These are phyloP conservation scores for Ambrosiella cleistominuta DNA, from an alignment of 2,329 filamentous ascomycete genomes.

Conservation along the genomic window DNA sequence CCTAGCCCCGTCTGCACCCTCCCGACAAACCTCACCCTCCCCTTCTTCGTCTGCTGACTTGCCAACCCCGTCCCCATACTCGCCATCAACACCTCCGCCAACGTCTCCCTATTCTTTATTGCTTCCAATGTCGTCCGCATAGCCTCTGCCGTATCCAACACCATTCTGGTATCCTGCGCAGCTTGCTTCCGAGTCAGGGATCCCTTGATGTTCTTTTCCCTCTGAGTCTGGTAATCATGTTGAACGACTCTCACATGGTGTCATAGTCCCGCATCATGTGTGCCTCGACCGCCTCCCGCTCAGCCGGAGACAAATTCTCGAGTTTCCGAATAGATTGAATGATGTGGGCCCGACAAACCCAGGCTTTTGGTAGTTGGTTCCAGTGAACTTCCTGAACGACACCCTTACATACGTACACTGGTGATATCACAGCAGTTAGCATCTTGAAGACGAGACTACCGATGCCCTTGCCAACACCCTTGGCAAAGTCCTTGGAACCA, in stretches of 20 bases:
- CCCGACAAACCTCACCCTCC: background rate
- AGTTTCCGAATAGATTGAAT: constrained; percentile 36
- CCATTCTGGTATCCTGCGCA: constrained; percentile 20
- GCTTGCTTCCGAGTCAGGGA: constrained; percentile 20
- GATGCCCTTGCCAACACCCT: constrained; percentile 45
- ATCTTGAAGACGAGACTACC: constrained; percentile 48
- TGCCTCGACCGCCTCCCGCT: constrained; percentile 18
- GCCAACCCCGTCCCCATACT: constrained; percentile 28
- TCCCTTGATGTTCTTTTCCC: constrained; percentile 16
- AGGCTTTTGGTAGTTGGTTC: constrained; percentile 32
- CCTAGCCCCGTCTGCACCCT: background rate
- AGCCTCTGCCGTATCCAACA: constrained; percentile 32
- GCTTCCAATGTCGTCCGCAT: constrained; percentile 30
- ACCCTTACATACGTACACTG: constrained; percentile 47
- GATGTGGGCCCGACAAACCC: constrained; percentile 40
- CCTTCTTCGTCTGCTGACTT: constrained; percentile 22
- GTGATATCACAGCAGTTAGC: constrained; percentile 39
- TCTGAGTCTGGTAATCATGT: constrained; percentile 22
- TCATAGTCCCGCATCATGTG: constrained; percentile 25
- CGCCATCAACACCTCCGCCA: constrained; percentile 17
- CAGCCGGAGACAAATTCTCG: constrained; percentile 18
- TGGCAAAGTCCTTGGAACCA: constrained; percentile 28
- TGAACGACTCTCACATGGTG: constrained; percentile 24
- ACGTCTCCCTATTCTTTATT: constrained; percentile 25
- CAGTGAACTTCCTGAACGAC: constrained; percentile 41